Base-by-base conservation (phyloP, 2,329 filamentous ascomycete genomes). In the Trichoderma endophyticum region DNA sequence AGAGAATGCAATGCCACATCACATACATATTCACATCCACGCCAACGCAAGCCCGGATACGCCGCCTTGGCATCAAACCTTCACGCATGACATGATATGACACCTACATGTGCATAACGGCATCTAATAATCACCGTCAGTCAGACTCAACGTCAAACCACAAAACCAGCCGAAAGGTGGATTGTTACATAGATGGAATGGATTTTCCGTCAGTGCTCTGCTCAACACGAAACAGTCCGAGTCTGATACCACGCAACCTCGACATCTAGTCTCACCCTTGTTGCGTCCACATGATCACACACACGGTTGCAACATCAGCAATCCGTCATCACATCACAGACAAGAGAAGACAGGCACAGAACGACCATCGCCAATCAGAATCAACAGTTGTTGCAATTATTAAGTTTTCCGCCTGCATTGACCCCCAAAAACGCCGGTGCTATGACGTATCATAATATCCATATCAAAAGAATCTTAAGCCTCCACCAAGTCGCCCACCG, bases 391-490 rank as follows among this genome's bases (percentile, higher is more conserved):
- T 61, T 39, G 34, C n/a, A 71, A 21, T 65, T 36, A 67, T 56
- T 71, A 39, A 61, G 43, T 54, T 67, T 67, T 43, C 48, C 59
- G 8, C 64, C 64, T 28, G 36, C 43, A 34, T n/a, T 21, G n/a
- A 39, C 34, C 56, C 57, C 66, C 39, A 21, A 71, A 36, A 76
- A 75, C 76, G 74, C 76, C 77, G 73, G 75, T 77, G 73, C 77
- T 77, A 78, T 79, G 77, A 72, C 71, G 71, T 72, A 56, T 70
- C 64, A 69, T 60, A 60, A 54, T 70, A 69, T 36, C 34, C 34
- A 36, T 32, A 60, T 39, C 36, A 21, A 57, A 67, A 57, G 21
- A 67, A 30, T 56, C 56, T 61, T 24, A 51, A 75, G 73, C 73
- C 73, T 74, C 39, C 61, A 12, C 56, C 65, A 48, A 39, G 18